Conservation (phyloP, 306 rosid species). For the Cicer judaicum region DNA sequence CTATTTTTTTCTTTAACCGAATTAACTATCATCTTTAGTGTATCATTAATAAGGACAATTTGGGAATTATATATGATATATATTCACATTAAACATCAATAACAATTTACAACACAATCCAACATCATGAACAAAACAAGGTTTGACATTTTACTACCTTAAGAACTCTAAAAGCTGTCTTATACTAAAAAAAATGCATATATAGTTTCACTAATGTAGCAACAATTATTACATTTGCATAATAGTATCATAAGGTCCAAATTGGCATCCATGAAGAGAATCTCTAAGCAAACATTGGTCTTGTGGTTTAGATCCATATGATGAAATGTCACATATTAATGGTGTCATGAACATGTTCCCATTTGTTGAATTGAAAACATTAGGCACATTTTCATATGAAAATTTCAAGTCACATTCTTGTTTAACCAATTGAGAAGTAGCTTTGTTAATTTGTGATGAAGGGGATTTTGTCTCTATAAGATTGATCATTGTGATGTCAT, state of each 20-base stretch:
- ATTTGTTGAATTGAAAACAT: slow-evolving; percentile 48
- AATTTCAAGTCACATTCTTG: slow-evolving; percentile 60
- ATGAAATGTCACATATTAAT: too few relatives aligned
- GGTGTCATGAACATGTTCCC: slow-evolving; percentile 51
- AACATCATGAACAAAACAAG: slow-evolving; percentile 47
- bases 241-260: slow-evolving; percentile 53
- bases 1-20: too few relatives aligned
- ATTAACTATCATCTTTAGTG: slow-evolving; percentile 48
- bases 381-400: slow-evolving; percentile 45
- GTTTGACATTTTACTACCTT: slow-evolving; percentile 39
- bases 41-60: slow-evolving; percentile 49
- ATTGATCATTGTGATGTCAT: slow-evolving; percentile 80
- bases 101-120: slow-evolving; percentile 45
- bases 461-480: slow-evolving; percentile 56
- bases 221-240: slow-evolving; percentile 55
- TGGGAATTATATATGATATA: slow-evolving; percentile 45
- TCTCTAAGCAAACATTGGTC: slow-evolving; percentile 56
- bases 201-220: slow-evolving; percentile 51
- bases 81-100: slow-evolving; percentile 28
- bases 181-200: background rate
- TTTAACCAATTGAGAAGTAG: slow-evolving; percentile 47
- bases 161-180: slow-evolving; percentile 40
- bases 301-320: slow-evolving; percentile 34
- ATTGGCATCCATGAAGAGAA: slow-evolving; percentile 55
- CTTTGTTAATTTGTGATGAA: slow-evolving; percentile 45